Base-by-base conservation (phyloP, 257 asterid genomes). In the Eustoma russellianum region DNA sequence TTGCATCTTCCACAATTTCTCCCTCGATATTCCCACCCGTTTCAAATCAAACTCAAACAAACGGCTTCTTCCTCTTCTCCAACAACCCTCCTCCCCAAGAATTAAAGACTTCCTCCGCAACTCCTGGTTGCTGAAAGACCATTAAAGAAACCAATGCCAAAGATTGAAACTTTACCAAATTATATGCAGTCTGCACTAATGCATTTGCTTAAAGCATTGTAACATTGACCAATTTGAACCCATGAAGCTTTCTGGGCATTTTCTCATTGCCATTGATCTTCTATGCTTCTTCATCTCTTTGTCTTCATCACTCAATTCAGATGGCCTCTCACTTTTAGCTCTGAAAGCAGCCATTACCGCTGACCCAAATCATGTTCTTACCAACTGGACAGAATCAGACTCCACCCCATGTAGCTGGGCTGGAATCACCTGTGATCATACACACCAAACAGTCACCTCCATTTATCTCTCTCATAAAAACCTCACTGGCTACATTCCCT, bases 401-500 rank as follows among this genome's bases (percentile, higher is more conserved):
- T 56, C 76, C 17, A 73, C 79, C n/a, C 94, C 98, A 10, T 92
- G 98, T 75, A 65, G 48, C 8, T 92, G 98, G 98, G 68, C 16
- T 34, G 94, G 98, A 50, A 77, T 92, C 70, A 63, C 77, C 61
- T 92, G 98, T 61, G 91, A 82, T 57, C 76, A 2, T 34, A 17
- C 58, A 66, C 69, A 68, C 67, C 66, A 67, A 48, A 75, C 61
- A 47, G 98, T 88, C 53, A 62, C 48, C 68, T 62, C 93, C 73
- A 58, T 92, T 62, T 67, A 84, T 0, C 94, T 92, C 52, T 46
- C 93, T 12, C 53, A 57, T 68, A 78, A 76, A 69, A 76, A 76
- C 59, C 83, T 92, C 19, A 68, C 84, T 0, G 98, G 98, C 62
- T 92, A 88, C 80, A 76, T 88, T 48, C 98, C 97, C 0, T 92